phyloP scores from a whole-genome alignment of 2,329 filamentous ascomycete species.

The Penicillium sp. region DNA sequence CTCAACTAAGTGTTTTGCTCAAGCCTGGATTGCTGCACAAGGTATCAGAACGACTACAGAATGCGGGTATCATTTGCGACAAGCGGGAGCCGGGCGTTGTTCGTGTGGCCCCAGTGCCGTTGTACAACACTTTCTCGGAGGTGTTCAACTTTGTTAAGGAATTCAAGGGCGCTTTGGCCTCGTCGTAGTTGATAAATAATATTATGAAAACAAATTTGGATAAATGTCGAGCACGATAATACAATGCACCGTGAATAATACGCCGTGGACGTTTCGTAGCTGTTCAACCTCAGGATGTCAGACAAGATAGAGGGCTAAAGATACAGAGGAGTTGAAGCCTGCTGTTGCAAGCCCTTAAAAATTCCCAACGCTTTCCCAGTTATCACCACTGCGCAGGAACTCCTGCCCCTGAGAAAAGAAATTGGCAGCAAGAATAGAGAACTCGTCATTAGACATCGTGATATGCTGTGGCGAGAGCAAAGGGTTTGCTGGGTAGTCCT shows the following conservation, averaged over 20 bases:
- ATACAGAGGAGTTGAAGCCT: background rate
- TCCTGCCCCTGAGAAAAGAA: slow-evolving; percentile 51
- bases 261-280: background rate
- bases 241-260: background rate
- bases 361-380: slow-evolving; percentile 38
- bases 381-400: slow-evolving; percentile 41
- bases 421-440: slow-evolving; percentile 50
- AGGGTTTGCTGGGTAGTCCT: slow-evolving; percentile 18
- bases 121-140: slow-evolving; percentile 80
- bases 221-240: background rate
- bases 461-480: slow-evolving; percentile 26
- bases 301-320: background rate
- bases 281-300: background rate
- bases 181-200: slow-evolving; percentile 3
- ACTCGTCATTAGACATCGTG: slow-evolving; percentile 41
- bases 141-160: slow-evolving; percentile 57
- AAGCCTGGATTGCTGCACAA: slow-evolving; percentile 67
- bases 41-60: slow-evolving; percentile 64
- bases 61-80: slow-evolving; percentile 74
- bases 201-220: background rate
- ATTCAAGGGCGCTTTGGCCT: slow-evolving; percentile 33
- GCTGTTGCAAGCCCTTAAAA: slow-evolving; percentile 20
- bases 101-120: slow-evolving; percentile 73
- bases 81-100: slow-evolving; percentile 83
- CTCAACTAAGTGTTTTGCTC: slow-evolving; percentile 75